phyloP scores from a whole-genome alignment of 495 filamentous ascomycete species.

The Xeromyces bisporus region DNA sequence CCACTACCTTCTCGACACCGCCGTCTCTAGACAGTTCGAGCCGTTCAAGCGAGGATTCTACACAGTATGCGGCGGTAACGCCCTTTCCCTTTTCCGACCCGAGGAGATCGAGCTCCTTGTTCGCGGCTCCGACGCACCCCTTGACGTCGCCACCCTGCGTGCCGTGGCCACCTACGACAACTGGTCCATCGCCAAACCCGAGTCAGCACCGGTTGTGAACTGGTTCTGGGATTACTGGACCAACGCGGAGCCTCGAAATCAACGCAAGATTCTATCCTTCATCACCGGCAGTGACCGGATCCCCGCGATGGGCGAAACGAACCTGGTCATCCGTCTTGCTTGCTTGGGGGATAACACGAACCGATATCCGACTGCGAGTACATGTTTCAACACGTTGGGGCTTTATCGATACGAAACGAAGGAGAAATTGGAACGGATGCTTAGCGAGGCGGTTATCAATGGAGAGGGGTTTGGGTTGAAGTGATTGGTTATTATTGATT shows the following conservation, averaged over 20 bases:
- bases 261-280: conserved; percentile 68
- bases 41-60: conserved; percentile 93
- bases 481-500: conserved; percentile 17
- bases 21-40: conserved; percentile 73
- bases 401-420: conserved; percentile 53
- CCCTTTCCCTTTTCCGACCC: conserved; percentile 74
- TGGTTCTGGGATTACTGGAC: conserved; percentile 90
- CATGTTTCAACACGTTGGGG: conserved; percentile 77
- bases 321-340: conserved; percentile 53
- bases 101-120: conserved; percentile 88
- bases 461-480: conserved; percentile 93
- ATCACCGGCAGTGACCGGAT: conserved; percentile 91
- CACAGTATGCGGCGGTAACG: conserved; percentile 82
- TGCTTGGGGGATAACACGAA: conserved; percentile 59
- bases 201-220: conserved; percentile 45
- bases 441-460: conserved; percentile 77
- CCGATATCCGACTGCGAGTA: conserved; percentile 72
- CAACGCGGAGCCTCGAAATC: conserved; percentile 42
- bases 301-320: conserved; percentile 79
- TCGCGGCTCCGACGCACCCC: conserved; percentile 68
- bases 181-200: conserved; percentile 38
- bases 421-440: conserved; percentile 47
- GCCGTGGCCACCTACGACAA: conserved; percentile 72
- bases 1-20: conserved; percentile 60
- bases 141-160: conserved; percentile 61